phyloP scores from a whole-genome alignment of 208 protist genomes.

The Acanthamoeba triangularis region DNA sequence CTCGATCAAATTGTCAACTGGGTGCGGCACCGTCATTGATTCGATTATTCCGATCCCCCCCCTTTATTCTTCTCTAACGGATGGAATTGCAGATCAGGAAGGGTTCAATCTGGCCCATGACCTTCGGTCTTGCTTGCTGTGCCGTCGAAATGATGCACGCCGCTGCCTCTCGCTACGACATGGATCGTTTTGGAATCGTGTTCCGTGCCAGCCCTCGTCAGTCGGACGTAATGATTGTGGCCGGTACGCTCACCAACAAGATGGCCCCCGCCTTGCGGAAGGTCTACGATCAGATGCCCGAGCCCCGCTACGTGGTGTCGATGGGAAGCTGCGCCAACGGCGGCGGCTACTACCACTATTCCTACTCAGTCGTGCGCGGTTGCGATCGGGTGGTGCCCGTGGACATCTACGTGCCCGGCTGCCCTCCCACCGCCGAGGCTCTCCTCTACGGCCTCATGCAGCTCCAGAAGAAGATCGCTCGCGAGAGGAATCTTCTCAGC shows the following conservation, averaged over 20 bases:
- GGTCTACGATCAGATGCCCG: constrained; percentile 98
- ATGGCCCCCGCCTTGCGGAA: constrained; percentile 99
- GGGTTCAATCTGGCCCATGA: constrained; percentile 98
- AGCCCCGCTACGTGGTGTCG: constrained; percentile 92
- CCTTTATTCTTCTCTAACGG: background rate
- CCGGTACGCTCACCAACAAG: constrained; percentile 99
- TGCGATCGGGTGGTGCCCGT: constrained; percentile 99
- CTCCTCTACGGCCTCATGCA: constrained; percentile 92
- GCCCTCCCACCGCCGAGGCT: constrained; percentile 97
- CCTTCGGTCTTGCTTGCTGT: constrained; percentile 98
- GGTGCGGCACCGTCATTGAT: constrained; percentile 79
- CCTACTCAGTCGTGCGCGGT: constrained; percentile 97
- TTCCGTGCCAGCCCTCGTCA: constrained; percentile 94
- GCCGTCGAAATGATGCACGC: constrained; percentile 95
- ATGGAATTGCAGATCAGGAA: constrained; percentile 66
- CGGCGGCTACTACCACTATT: constrained; percentile 99
- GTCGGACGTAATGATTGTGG: constrained; percentile 99
- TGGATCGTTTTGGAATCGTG: constrained; percentile 99
- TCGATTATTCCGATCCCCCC: background rate
- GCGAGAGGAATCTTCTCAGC: constrained; percentile 79
- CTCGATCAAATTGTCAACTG: constrained; percentile 92
- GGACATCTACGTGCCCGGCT: constrained; percentile 99
- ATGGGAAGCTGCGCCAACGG: constrained; percentile 99
- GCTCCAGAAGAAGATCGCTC: constrained; percentile 91
- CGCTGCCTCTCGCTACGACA: constrained; percentile 98